Evolutionary conservation across 75 land plant species (phyloP), one percentile per base, ranked within the genome.

Genomic region (Larix kaempferi): DNA sequence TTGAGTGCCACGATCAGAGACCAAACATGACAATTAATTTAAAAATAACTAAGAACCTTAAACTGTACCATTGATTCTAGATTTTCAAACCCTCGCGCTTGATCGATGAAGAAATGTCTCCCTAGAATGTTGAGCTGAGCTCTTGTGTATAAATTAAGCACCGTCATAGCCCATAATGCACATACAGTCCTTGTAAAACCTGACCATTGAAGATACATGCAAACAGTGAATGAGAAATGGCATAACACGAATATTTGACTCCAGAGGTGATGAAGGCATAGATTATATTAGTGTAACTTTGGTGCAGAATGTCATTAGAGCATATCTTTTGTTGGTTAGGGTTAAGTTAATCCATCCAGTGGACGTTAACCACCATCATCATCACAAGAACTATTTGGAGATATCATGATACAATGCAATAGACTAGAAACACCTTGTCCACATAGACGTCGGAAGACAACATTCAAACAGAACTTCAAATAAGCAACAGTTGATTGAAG

Each of bases 111-210:
- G 33, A 95, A 78, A 89, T 93, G 96, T 52, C 99, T 91, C 35
- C 95, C 99, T 77, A 98, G 79, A 69, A 98, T 88, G 78, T 95
- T 98, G 44, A 95, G 89, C 74, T 89, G 98, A 80, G 90, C 91
- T 78, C 94, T 86, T 44, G 91, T 82, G 71, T 91, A 91, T 77
- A 98, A 80, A 81, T 85, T 87, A 22, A 95, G 86, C 80, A 93
- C 63, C 10, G 90, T 89, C 79, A 98, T 80, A 78, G 94, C 78
- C 94, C 98, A 93, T 58, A 93, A 76, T 39, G 99, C 87, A 73
- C 85, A 78, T 57, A 83, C 85, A 75, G 88, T 80, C 77, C 89
- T 90, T 76, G 98, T 93, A 75, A 98, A 98, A 84, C 99, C 99
- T 96, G 73, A 26, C 54, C 54, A 49, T 49, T 49, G 54, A 49